phyloP scores from a whole-genome alignment of 495 filamentous ascomycete genomes.

The Aspergillus nanangensis region DNA sequence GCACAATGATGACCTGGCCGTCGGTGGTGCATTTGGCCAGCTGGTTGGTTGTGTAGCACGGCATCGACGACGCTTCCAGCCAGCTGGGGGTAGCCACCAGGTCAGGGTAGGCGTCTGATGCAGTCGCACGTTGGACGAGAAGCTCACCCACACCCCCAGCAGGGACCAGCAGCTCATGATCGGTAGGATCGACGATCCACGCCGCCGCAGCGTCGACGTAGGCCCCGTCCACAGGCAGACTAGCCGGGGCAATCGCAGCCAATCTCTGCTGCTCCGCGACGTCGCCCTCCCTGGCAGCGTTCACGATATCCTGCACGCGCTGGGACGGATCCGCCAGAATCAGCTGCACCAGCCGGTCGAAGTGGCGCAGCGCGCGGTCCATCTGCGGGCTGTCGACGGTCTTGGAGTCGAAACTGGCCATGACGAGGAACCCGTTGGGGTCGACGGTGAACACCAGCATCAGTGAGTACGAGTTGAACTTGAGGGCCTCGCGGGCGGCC shows the following conservation, averaged over 20 bases:
- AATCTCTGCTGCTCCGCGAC: neutral
- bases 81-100: neutral
- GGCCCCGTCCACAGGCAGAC: neutral
- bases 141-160: neutral
- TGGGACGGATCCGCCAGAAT: neutral
- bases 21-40: neutral
- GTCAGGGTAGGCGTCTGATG: neutral
- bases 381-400: constrained; percentile 36
- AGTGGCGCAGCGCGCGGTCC: constrained; percentile 2
- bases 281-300: neutral
- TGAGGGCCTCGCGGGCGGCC: constrained; percentile 56
- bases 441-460: constrained; percentile 59
- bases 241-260: neutral
- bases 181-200: neutral
- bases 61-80: too few species aligned
- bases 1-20: neutral
- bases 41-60: too few species aligned
- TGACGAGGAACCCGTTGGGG: constrained; percentile 51
- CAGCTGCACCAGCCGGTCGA: neutral
- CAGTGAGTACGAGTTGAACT: constrained; percentile 64
- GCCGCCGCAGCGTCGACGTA: neutral
- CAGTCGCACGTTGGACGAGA: neutral
- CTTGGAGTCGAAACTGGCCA: constrained; percentile 58
- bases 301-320: neutral
- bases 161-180: neutral